Base-by-base conservation (phyloP, 148 eudicot species). In the Rhododendron williamsianum region DNA sequence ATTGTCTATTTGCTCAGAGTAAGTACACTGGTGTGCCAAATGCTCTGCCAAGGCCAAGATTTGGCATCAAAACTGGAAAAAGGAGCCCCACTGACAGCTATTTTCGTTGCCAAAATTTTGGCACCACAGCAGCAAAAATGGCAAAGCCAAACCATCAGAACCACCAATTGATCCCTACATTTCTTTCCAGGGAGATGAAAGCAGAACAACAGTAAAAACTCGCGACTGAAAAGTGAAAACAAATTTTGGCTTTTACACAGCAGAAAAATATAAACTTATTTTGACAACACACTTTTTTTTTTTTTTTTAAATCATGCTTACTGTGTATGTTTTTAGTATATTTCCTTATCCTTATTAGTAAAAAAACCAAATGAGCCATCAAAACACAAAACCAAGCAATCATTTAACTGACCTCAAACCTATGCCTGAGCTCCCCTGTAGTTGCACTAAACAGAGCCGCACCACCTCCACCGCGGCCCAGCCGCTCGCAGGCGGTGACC, bases 391-490 rank as follows among this genome's bases (percentile, higher is more conserved):
- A 71, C 76, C 38, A 71, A 30, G 18, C 76, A 71, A 69, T 30
- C 6, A 30, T 71, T 71, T 11, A 30, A 69, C 74, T 69, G 89
- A 96, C 92, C 48, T 87, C 91, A 78, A 93, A 96, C 30, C 87
- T 89, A n/a, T 93, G 91, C 41, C 90, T 84, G 3, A 94, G 86
- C 30, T 92, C 89, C 10, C 98, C 97, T 0, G 84, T 83, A 0
- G 89, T 84, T 12, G 92, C 89, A 25, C 84, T 86, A 87, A 96
- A 95, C 76, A 96, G 78, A 2, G 93, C 97, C 90, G 95, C 91
- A 0, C 99, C 99, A 4, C 96, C 98, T 1, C 90, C 94, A 0
- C 91, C 93, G 33, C 94, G 91, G 23, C 95, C 95, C 1, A 91
- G 79, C 72, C 92, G 87, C 89, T 96, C 97, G 52, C 93, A 94